Percentiles rank a stretch among this genome's conserved stretches.
Evolutionary conservation across 2,329 filamentous ascomycete genomes (phyloP).

Genomic region (Sphaerulina vaccinii): DNA sequence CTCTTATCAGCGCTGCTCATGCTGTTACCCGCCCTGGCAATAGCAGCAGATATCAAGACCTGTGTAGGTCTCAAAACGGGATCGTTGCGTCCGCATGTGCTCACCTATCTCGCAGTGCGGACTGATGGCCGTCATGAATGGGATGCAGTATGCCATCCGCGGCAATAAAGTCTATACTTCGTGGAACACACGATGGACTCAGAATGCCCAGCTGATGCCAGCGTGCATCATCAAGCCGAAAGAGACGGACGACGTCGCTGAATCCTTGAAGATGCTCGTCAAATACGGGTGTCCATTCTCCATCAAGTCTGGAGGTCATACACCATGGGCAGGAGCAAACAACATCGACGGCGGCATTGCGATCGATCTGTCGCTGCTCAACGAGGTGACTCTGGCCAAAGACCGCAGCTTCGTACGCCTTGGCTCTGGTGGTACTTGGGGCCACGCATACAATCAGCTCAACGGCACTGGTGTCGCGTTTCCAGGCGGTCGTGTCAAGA

Average conservation of each 20-base stretch:
- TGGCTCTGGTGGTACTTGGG: slow-evolving; percentile 49
- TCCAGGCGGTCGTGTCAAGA: slow-evolving; percentile 16
- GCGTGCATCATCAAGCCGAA: slow-evolving; percentile 15
- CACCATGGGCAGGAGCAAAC: slow-evolving; percentile 15
- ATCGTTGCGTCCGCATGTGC: too few relatives aligned
- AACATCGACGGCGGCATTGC: slow-evolving; percentile 27
- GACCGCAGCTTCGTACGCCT: slow-evolving; percentile 34
- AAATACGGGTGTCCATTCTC: slow-evolving; percentile 12
- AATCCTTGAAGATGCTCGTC: slow-evolving; percentile 5
- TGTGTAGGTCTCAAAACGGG: too few relatives aligned
- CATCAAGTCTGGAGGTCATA: slow-evolving; percentile 16
- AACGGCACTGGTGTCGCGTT: slow-evolving; percentile 29
- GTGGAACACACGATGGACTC: slow-evolving; percentile 6
- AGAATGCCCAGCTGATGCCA: slow-evolving; percentile 9
- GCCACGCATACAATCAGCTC: slow-evolving; percentile 42
- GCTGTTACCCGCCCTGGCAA: too few relatives aligned
- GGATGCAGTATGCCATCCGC: too few relatives aligned
- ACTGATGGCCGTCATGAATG: too few relatives aligned
- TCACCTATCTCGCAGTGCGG: too few relatives aligned
- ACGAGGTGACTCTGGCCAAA: slow-evolving; percentile 18
- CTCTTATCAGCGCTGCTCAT: too few relatives aligned
- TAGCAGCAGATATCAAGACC: too few relatives aligned
- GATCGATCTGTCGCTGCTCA: slow-evolving; percentile 27
- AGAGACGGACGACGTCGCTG: slow-evolving; percentile 5
- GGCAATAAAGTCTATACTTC: background rate